Percentiles rank a stretch among this genome's conserved stretches.
Conservation (phyloP, 2,329 filamentous ascomycete genomes). For the Trichoderma breve region DNA sequence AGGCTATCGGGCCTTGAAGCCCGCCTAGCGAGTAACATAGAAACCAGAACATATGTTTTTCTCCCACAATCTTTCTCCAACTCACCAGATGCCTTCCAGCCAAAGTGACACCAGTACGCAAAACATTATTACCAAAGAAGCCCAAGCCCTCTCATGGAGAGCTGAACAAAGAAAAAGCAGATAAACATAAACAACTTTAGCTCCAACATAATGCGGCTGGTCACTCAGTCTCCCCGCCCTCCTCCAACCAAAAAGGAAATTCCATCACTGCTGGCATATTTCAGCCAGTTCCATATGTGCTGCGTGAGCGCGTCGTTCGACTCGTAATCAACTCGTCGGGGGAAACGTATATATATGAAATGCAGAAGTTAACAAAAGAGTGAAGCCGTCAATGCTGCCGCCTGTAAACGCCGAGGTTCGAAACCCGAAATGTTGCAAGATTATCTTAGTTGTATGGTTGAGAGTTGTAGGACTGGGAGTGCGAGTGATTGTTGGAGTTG, state of each 20-base stretch:
- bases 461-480: conserved; percentile 13
- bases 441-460: conserved; percentile 15
- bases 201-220: conserved; percentile 8
- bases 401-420: conserved; percentile 27
- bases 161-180: neutral
- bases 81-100: conserved; percentile 18
- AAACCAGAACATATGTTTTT: conserved; percentile 26
- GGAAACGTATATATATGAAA: conserved; percentile 9
- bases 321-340: conserved; percentile 17
- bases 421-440: conserved; percentile 18
- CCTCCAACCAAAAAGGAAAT: neutral
- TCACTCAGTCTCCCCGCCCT: neutral
- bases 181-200: neutral
- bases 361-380: conserved; percentile 19
- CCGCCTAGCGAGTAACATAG: conserved; percentile 25
- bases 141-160: conserved; percentile 24
- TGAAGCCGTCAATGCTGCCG: conserved; percentile 24
- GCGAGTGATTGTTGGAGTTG: neutral
- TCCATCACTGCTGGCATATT: conserved; percentile 18
- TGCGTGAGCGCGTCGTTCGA: conserved; percentile 21
- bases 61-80: conserved; percentile 24
- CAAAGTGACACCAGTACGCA: conserved; percentile 24
- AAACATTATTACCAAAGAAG: conserved; percentile 26
- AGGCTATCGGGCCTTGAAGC: conserved; percentile 24
- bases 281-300: conserved; percentile 1